Evolutionary conservation across 2,329 filamentous ascomycete genomes (phyloP).

Genomic region (Bipolaris sorokiniana): DNA sequence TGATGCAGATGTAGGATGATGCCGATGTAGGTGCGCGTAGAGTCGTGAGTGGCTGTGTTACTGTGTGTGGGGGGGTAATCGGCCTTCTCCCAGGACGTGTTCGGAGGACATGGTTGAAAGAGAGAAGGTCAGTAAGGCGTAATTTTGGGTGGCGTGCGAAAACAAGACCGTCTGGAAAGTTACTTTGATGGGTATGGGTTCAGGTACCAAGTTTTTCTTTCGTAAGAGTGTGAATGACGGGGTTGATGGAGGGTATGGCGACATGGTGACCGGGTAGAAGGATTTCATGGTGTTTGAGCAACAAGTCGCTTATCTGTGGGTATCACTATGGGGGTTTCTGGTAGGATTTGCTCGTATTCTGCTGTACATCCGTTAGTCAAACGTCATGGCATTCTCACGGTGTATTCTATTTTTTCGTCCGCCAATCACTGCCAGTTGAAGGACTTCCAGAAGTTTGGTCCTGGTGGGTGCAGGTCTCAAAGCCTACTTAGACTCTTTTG

Average conservation of each 20-base stretch:
- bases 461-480: not conserved
- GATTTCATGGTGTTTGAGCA: slow-evolving; percentile 1
- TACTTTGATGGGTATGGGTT: slow-evolving; percentile 7
- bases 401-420: slow-evolving; percentile 1
- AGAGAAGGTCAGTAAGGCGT: not conserved
- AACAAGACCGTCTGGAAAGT: slow-evolving; percentile 9
- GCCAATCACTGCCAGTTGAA: slow-evolving; percentile 1
- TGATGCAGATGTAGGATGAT: slow-evolving; percentile 7
- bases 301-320: slow-evolving; percentile 12
- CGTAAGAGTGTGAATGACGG: not conserved
- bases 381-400: not conserved
- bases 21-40: not conserved
- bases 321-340: not conserved
- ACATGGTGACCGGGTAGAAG: not conserved
- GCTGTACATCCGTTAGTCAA: not conserved
- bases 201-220: slow-evolving; percentile 1
- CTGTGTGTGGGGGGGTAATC: not conserved
- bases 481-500: not conserved
- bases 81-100: not conserved
- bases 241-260: not conserved
- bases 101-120: slow-evolving; percentile 13
- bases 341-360: slow-evolving; percentile 2
- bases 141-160: not conserved
- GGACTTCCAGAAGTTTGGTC: not conserved
- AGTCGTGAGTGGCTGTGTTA: slow-evolving; percentile 3